Base-by-base conservation (phyloP, 441 rosid genomes). In the Pelargonium australe region DNA sequence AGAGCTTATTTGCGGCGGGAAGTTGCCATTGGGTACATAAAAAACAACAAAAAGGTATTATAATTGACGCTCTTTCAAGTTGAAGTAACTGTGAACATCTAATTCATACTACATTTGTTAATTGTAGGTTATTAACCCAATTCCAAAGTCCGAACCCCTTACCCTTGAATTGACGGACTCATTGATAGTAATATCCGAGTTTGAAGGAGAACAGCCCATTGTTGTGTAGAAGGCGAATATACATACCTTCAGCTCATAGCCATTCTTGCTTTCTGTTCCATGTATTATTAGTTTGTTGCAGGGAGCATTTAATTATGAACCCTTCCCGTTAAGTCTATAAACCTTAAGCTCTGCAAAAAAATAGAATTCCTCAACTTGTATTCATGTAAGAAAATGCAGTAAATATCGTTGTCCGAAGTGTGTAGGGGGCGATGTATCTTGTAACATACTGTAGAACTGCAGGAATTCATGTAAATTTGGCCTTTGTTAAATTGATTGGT, bases 161-260 rank as follows among this genome's bases (percentile, higher is more conserved):
- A 75, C 80, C 14, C 87, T 95, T 3, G 74, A 73, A 70, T 28
- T 66, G 76, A 79, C 82, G 1, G 99, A 95, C 78, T 80, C 86
- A 1, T 77, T 95, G 65, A 92, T 95, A 7, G 98, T 95, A 66
- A 90, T 92, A 75, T 92, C 99, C 2, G 99, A 95, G 83, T 90
- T 90, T 17, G 96, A 95, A 86, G 92, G 92, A 71, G 89, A 84
- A 63, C 89, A 84, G n/a, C 87, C 95, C 7, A 79, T 82, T 51
- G 16, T 79, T n/a, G 3, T 70, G 43, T 70, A 67, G 80, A 45
- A 16, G 43, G 58, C 31, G 14, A 25, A 25, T 25, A 31, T 31
- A 31, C 3, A 3, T 49, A 31, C 43, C 66, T 8, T 0, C 2
- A 43, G 47, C 10, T 41, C 40, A 53, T 11, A 43, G 63, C 8